Evolutionary conservation across 768 basidiomycete species (phyloP).

Genomic region (Leccinum pellstonianum): DNA sequence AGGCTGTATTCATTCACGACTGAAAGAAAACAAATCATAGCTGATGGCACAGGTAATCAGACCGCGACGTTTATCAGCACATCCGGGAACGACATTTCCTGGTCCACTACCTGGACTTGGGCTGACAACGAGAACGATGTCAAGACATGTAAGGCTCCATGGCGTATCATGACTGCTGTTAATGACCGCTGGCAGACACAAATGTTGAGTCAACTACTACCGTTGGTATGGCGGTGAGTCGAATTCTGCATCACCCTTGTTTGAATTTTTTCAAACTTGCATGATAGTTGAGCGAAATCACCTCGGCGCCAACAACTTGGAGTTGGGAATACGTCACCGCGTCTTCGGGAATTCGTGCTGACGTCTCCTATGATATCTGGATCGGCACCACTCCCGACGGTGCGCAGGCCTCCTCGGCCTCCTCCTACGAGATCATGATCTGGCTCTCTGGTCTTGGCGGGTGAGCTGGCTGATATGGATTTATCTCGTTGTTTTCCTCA

Average conservation of each 20-base stretch:
- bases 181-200: conserved; percentile 37
- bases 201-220: conserved; percentile 47
- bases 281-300: conserved; percentile 40
- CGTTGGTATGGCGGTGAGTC: conserved; percentile 46
- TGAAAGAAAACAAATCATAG: conserved; percentile 23
- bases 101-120: conserved; percentile 57
- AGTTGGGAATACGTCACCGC: conserved; percentile 47
- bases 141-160: conserved; percentile 46
- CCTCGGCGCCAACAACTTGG: conserved; percentile 50
- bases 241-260: background rate
- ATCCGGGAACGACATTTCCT: conserved; percentile 42
- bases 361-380: conserved; percentile 62
- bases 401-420: conserved; percentile 44
- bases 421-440: conserved; percentile 60
- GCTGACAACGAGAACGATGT: conserved; percentile 48
- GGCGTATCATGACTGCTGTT: background rate
- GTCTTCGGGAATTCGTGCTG: conserved; percentile 49
- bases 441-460: conserved; percentile 58
- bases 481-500: background rate
- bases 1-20: background rate
- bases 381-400: conserved; percentile 43
- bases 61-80: conserved; percentile 44
- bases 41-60: conserved; percentile 47
- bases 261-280: background rate
- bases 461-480: conserved; percentile 28